Evolutionary conservation across 352 stramenopile species (phyloP).

Genomic region (Globisporangium recalcitrans): DNA sequence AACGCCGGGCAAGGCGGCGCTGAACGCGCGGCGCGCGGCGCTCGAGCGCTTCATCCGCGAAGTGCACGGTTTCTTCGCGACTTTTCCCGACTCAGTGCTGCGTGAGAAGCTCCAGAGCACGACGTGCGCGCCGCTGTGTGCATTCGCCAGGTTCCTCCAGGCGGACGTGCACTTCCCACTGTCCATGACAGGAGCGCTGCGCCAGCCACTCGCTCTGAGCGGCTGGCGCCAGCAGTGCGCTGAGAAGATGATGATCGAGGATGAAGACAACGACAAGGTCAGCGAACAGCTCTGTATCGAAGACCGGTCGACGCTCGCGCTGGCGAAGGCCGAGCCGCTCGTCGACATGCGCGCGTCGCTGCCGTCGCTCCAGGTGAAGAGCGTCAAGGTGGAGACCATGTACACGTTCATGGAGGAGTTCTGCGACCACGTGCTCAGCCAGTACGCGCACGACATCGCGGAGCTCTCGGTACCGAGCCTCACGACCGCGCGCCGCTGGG

Average conservation of each 20-base stretch:
- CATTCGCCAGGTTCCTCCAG: slow-evolving; percentile 49
- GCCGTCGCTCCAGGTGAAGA: slow-evolving; percentile 50
- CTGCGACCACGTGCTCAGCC: slow-evolving; percentile 53
- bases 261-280: slow-evolving; percentile 14
- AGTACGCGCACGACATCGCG: slow-evolving; percentile 60
- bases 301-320: slow-evolving; percentile 6
- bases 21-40: slow-evolving; percentile 31
- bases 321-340: slow-evolving; percentile 6
- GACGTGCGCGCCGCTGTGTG: slow-evolving; percentile 36
- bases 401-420: slow-evolving; percentile 81
- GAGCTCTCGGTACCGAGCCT: slow-evolving; percentile 47
- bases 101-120: slow-evolving; percentile 33
- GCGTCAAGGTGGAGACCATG: slow-evolving; percentile 60
- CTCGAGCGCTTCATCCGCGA: slow-evolving; percentile 38
- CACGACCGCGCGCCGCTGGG: slow-evolving; percentile 50
- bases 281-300: background rate
- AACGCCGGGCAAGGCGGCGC: slow-evolving; percentile 21
- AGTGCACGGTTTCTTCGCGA: slow-evolving; percentile 40
- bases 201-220: slow-evolving; percentile 37
- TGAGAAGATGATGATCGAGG: slow-evolving; percentile 39
- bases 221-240: slow-evolving; percentile 56
- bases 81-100: slow-evolving; percentile 28
- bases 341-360: slow-evolving; percentile 19
- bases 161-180: slow-evolving; percentile 41
- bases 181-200: slow-evolving; percentile 21